These are phyloP conservation scores for Alternaria sp. DNA, from an alignment of 2,329 filamentous ascomycete species.

Conservation along the genomic window DNA sequence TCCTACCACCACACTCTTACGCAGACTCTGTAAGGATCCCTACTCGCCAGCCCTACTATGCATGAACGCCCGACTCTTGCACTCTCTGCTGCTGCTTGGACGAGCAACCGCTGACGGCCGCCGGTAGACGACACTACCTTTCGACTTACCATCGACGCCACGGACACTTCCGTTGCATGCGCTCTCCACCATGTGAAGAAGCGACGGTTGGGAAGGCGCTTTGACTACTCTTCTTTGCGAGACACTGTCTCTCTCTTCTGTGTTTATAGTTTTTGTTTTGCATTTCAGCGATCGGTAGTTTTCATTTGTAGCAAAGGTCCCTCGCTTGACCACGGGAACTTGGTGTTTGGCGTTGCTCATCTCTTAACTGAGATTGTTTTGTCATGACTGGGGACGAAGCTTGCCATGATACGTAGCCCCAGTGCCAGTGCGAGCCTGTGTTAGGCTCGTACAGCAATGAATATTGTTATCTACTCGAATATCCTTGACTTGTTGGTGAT, in stretches of 20 bases:
- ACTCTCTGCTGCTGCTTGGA: conserved; percentile 29
- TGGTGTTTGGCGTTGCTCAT: conserved; percentile 39
- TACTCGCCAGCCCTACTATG: conserved; percentile 50
- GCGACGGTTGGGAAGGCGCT: conserved; percentile 6
- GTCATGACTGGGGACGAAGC: conserved; percentile 10
- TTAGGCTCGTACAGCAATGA: conserved; percentile 32
- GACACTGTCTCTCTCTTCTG: conserved; percentile 37
- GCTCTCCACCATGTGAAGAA: conserved; percentile 35
- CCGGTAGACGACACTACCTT: conserved; percentile 72
- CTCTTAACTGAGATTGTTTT: conserved; percentile 12
- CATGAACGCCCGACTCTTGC: conserved; percentile 42
- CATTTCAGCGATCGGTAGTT: conserved; percentile 50
- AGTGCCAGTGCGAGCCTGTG: conserved; percentile 44
- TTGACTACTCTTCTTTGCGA: conserved; percentile 24
- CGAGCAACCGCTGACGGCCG: conserved; percentile 49
- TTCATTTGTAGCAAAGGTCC: conserved; percentile 30
- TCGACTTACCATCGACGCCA: conserved; percentile 71
- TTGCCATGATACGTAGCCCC: conserved; percentile 24
- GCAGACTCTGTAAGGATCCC: conserved; percentile 75
- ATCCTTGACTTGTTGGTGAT: not conserved
- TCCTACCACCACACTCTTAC: conserved; percentile 69
- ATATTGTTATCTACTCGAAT: conserved; percentile 20
- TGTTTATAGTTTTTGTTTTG: conserved; percentile 41
- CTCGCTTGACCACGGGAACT: conserved; percentile 43
- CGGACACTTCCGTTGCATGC: conserved; percentile 66